Conservation (phyloP, 768 basidiomycete genomes). For the Mycena metata region DNA sequence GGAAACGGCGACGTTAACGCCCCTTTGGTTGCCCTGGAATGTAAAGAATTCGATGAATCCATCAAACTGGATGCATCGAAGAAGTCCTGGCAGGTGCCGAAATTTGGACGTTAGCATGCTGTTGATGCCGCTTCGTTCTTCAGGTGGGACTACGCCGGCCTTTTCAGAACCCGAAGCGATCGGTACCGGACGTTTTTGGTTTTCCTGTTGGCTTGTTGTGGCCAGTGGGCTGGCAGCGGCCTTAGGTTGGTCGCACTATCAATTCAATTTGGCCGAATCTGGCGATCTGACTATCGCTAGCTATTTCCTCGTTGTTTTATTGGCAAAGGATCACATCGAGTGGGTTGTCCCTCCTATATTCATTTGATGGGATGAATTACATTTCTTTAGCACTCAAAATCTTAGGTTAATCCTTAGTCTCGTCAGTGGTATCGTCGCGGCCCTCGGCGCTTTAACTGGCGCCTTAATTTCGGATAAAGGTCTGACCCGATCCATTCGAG, state of each 20-base stretch:
- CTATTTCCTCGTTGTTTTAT: slow-evolving; percentile 60
- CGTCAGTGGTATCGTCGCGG: slow-evolving; percentile 57
- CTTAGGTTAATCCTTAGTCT: slow-evolving; percentile 57
- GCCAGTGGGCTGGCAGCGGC: slow-evolving; percentile 70
- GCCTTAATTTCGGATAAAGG: slow-evolving; percentile 58
- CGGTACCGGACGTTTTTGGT: slow-evolving; percentile 63
- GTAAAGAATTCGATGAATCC: slow-evolving; percentile 64
- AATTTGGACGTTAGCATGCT: neutral
- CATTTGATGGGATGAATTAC: neutral
- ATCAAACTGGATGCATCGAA: slow-evolving; percentile 65
- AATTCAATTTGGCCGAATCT: neutral
- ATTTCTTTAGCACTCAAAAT: slow-evolving; percentile 48
- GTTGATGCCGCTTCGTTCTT: neutral
- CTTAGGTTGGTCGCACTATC: slow-evolving; percentile 52
- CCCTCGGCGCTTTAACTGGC: slow-evolving; percentile 56
- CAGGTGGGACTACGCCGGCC: slow-evolving; percentile 66
- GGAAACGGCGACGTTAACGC: slow-evolving; percentile 64
- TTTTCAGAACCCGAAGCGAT: slow-evolving; percentile 61
- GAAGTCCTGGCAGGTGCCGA: slow-evolving; percentile 63
- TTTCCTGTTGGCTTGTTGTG: slow-evolving; percentile 68
- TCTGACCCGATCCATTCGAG: slow-evolving; percentile 17
- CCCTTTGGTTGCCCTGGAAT: slow-evolving; percentile 65
- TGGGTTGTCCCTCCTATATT: slow-evolving; percentile 1
- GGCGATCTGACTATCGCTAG: slow-evolving; percentile 37
- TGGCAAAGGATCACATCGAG: slow-evolving; percentile 54